These are phyloP conservation scores for Saraca asoca DNA, from an alignment of 331 rosid species.

Conservation along the genomic window DNA sequence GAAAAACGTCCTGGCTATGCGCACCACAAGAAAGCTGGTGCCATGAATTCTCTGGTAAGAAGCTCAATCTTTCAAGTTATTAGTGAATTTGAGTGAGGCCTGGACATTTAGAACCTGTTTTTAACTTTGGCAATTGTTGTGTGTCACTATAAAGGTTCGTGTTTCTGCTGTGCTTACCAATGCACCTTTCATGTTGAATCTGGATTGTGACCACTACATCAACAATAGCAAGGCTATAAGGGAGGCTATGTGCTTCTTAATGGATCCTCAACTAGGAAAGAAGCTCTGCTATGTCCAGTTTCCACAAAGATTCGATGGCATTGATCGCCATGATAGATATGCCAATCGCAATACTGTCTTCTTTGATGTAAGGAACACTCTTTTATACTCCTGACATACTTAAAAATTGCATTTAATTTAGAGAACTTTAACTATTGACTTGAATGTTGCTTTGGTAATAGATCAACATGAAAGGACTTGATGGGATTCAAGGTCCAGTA, in stretches of 20 bases:
- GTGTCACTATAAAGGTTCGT: conserved; percentile 47
- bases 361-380: conserved; percentile 53
- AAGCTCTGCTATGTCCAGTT: conserved; percentile 66
- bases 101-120: background rate
- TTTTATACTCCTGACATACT: background rate
- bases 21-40: conserved; percentile 76
- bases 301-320: conserved; percentile 71
- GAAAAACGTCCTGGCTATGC: conserved; percentile 67
- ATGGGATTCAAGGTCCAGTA: conserved; percentile 71
- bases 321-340: conserved; percentile 63
- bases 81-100: background rate
- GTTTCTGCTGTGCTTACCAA: conserved; percentile 69
- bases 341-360: conserved; percentile 67
- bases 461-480: conserved; percentile 76
- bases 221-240: conserved; percentile 66
- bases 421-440: background rate
- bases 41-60: conserved; percentile 66
- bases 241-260: conserved; percentile 71
- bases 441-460: conserved; percentile 15
- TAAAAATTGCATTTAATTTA: background rate
- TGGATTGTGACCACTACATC: conserved; percentile 73
- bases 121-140: background rate
- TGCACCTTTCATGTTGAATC: conserved; percentile 66
- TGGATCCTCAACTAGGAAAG: conserved; percentile 71
- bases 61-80: background rate